Evolutionary conservation across 148 eudicot species (phyloP), one percentile per base, ranked within the genome.

Genomic region (Vaccinium macrocarpon): DNA sequence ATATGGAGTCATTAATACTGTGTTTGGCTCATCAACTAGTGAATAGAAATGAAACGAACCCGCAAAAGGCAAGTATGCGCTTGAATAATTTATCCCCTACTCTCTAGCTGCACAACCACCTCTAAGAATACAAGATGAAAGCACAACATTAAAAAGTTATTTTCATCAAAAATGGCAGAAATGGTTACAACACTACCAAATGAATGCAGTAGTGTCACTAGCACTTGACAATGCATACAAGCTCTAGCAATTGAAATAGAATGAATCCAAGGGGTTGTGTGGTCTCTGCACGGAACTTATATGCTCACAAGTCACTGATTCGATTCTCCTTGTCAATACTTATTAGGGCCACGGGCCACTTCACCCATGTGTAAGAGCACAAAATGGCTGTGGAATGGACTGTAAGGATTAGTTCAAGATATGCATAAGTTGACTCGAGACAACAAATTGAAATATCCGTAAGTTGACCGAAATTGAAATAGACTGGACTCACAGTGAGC

Each of bases 401-500:
- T 42, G 46, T 42, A 42, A 42, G 46, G 46, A 42, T 42, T 42
- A 42, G 46, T 42, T 42, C 7, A 5, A 42, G 46, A 42, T 42
- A 0, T 42, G 46, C 46, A 0, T 42, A 42, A 42, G 46, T 42
- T 42, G 46, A 5, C 6, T 6, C 46, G 46, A 42, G 46, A 42
- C 46, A 42, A 4, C 6, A n/a, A n/a, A n/a, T n/a, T n/a, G n/a
- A n/a, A n/a, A n/a, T n/a, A n/a, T n/a, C n/a, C n/a, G n/a, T n/a
- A n/a, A n/a, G n/a, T n/a, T n/a, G n/a, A n/a, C n/a, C n/a, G n/a
- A n/a, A 80, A 32, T n/a, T 57, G 27, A 19, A 42, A 71, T 19
- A 49, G 50, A 82, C 46, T 15, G 29, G 49, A 88, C 92, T 92
- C 84, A 97, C 99, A 81, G 98, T 94, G 61, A 97, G 88, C 90